Percentiles rank a stretch among this genome's conserved stretches.
These are phyloP conservation scores for Sordariomycetes sp. DNA, from an alignment of 2,329 filamentous ascomycete genomes.

Conservation along the genomic window DNA sequence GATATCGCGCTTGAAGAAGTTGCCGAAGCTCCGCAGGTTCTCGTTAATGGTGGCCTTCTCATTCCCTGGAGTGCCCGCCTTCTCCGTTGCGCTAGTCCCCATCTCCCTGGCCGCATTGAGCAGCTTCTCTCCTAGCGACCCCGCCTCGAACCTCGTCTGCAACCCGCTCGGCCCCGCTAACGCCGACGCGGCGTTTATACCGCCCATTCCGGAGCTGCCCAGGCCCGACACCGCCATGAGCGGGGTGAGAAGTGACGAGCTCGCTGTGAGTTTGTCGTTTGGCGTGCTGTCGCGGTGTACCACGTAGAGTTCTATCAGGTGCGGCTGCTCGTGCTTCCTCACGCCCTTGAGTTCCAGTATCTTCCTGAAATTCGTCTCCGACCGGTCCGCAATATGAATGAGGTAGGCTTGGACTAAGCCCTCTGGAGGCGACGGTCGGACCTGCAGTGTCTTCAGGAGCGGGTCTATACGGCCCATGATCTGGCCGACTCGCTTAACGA, in stretches of 20 bases:
- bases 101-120: constrained; percentile 83
- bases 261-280: constrained; percentile 57
- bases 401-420: constrained; percentile 94
- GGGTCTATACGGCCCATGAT: constrained; percentile 81
- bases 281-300: constrained; percentile 65
- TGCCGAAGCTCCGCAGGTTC: constrained; percentile 89
- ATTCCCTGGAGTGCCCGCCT: constrained; percentile 12
- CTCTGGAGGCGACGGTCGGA: constrained; percentile 80
- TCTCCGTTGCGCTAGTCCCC: constrained; percentile 33
- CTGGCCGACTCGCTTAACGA: constrained; percentile 73
- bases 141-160: constrained; percentile 60
- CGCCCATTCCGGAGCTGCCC: constrained; percentile 19
- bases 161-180: constrained; percentile 22
- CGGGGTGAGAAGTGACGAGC: constrained; percentile 57
- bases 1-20: constrained; percentile 86
- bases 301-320: constrained; percentile 74
- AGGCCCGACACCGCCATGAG: constrained; percentile 36
- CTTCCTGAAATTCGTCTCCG: constrained; percentile 90
- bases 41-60: constrained; percentile 71
- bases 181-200: constrained; percentile 28
- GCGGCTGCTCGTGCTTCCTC: constrained; percentile 65
- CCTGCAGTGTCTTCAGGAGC: constrained; percentile 90
- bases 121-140: constrained; percentile 72
- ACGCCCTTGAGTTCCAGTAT: constrained; percentile 93
- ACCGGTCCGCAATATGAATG: constrained; percentile 89